Base-by-base conservation (phyloP, 2,329 filamentous ascomycete species). In the Scedosporium boydii region DNA sequence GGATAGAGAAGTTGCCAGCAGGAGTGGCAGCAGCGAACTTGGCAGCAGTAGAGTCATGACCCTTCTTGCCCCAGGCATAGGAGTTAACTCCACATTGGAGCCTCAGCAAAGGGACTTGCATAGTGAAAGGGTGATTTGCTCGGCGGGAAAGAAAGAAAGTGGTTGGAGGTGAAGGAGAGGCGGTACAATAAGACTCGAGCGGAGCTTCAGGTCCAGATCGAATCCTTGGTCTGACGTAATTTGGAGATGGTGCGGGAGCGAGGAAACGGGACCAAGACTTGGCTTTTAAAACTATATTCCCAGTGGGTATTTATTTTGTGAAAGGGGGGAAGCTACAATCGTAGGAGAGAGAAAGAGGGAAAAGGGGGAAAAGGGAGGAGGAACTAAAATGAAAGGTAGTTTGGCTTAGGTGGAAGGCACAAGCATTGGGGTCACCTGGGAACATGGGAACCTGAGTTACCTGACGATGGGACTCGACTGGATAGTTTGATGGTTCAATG, bases 31-130 rank as follows among this genome's bases (percentile, higher is more conserved):
- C 87, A 46, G 93, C 93, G 74, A 90, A 98, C 69, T 87, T 89
- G 66, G 95, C 95, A 59, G 93, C 95, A 14, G 93, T 90, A 58
- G 93, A 98, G 63, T 89, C 84, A 65, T 84, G 84, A 70, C 95
- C 95, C 71, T 92, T 84, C 81, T 99, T 99, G 67, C 93, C 95
- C 95, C 95, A 99, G 79, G 97, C 95, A 74, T 99, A 99, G 76
- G 93, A 97, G 77, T 98, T 98, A 72, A 96, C 91, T 71, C 93
- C 95, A 78, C 90, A 93, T 75, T 90, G 87, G 67, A 98, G 86
- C 68, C 91, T 87, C 73, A 96, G 82, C 61, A 98, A 79, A 70
- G 93, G 93, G 65, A 95, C 85, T 72, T 89, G 89, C 83, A 93
- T 80, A 27, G 60, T 72, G 61, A 46, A 65, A 46, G 61, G n/a